Evolutionary conservation across 805 yeast species (phyloP).

Genomic region (Kluyveromyces starmeri): DNA sequence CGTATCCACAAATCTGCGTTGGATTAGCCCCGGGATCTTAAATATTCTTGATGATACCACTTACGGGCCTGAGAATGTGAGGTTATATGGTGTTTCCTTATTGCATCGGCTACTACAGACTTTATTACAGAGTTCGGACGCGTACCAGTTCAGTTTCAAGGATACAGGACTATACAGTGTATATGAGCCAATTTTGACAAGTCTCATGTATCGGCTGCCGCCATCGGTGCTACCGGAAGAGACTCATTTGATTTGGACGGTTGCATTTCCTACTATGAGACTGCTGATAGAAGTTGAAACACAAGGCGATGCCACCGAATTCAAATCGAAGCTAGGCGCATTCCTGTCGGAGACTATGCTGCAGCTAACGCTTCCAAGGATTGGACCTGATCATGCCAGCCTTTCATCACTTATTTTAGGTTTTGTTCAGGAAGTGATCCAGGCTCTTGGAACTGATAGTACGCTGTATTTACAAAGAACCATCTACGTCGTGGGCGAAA

Average conservation of each 20-base stretch:
- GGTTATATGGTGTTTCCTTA: conserved; percentile 19
- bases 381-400: conserved; percentile 15
- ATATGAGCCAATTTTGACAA: conserved; percentile 19
- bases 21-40: conserved; percentile 29
- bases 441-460: conserved; percentile 7
- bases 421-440: conserved; percentile 3
- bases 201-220: conserved; percentile 23
- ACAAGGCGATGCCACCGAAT: conserved; percentile 2
- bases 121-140: conserved; percentile 8
- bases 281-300: conserved; percentile 16
- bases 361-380: conserved; percentile 22
- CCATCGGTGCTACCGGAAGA: conserved; percentile 17
- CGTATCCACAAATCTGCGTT: conserved; percentile 24
- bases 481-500: conserved; percentile 22
- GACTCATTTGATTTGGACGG: conserved; percentile 12
- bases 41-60: conserved; percentile 25
- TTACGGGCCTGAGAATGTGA: conserved; percentile 15
- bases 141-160: conserved; percentile 9
- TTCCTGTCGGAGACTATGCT: conserved; percentile 20
- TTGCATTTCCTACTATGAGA: conserved; percentile 17
- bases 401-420: conserved; percentile 13
- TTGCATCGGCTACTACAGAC: conserved; percentile 14
- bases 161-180: conserved; percentile 21
- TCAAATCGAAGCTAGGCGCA: conserved; percentile 10
- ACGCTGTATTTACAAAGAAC: conserved; percentile 18